Evolutionary conservation across 163 green algal species (phyloP).

Genomic region (Trebouxiophyceae sp.): DNA sequence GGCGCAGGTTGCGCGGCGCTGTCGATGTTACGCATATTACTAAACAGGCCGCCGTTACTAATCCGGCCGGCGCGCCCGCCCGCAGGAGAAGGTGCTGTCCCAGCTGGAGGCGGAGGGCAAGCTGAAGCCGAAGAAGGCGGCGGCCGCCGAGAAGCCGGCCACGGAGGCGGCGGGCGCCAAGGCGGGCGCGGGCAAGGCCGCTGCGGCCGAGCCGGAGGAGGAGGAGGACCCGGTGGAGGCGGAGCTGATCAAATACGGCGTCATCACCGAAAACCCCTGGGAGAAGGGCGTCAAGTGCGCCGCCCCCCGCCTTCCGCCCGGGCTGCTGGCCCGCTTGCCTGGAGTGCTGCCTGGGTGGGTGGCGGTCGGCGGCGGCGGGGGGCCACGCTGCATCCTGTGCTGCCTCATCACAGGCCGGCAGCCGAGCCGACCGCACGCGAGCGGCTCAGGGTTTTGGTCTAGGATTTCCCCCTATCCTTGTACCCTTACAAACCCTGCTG

Average conservation of each 20-base stretch:
- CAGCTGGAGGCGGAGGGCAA: constrained; percentile 28
- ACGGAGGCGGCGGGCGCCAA: constrained; percentile 5
- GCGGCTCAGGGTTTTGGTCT: no score
- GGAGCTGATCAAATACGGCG: constrained; percentile 40
- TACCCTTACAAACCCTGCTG: no score
- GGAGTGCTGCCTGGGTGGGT: no score
- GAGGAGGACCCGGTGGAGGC: constrained; percentile 27
- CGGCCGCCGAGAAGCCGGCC: background rate
- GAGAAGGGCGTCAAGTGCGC: constrained; percentile 46
- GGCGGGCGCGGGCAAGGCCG: constrained; percentile 5
- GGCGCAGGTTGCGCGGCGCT: no score
- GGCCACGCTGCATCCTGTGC: no score
- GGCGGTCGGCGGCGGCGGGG: no score
- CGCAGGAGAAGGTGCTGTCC: constrained; percentile 27
- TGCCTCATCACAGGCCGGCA: no score
- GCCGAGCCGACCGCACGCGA: no score
- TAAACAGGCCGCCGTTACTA: no score
- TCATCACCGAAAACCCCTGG: constrained; percentile 50
- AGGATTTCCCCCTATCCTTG: no score
- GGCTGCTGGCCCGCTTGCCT: constrained; percentile 81
- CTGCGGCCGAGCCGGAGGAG: constrained; percentile 20
- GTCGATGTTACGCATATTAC: no score
- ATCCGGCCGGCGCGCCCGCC: no score
- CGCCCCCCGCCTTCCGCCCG: background rate
- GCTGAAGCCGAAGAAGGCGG: constrained; percentile 5